Percentiles rank a stretch among this genome's conserved stretches.
phyloP scores from a whole-genome alignment of 208 protist genomes.

The Leishmania gerbilli region DNA sequence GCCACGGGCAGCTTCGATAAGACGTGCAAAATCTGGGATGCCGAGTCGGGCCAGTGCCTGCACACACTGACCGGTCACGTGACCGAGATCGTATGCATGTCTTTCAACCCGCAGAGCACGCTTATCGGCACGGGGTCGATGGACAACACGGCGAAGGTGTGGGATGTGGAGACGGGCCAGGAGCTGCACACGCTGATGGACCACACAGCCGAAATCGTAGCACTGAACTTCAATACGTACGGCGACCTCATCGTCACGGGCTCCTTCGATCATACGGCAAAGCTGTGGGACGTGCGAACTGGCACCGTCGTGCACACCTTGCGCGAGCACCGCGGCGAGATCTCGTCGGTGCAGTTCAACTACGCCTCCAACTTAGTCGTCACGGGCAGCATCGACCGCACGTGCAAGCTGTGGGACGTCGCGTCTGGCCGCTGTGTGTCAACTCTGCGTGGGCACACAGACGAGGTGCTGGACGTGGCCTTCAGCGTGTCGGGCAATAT shows the following conservation, averaged over 20 bases:
- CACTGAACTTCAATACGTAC: constrained; percentile 91
- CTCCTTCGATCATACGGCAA: constrained; percentile 94
- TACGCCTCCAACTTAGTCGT: constrained; percentile 89
- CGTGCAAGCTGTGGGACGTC: constrained; percentile 96
- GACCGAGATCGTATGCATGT: constrained; percentile 95
- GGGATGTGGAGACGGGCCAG: constrained; percentile 92
- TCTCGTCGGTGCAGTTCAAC: constrained; percentile 94
- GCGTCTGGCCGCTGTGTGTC: constrained; percentile 81
- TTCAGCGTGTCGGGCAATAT: constrained; percentile 90
- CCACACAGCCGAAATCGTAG: constrained; percentile 95
- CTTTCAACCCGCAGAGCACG: constrained; percentile 93
- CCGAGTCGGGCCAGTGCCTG: constrained; percentile 85
- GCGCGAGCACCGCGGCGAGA: constrained; percentile 92
- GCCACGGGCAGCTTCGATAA: constrained; percentile 97
- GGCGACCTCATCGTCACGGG: constrained; percentile 93
- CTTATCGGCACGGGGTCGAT: constrained; percentile 95
- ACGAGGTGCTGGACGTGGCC: constrained; percentile 95
- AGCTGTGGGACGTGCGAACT: constrained; percentile 93
- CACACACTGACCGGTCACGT: constrained; percentile 93
- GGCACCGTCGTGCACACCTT: constrained; percentile 90
- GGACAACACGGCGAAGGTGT: constrained; percentile 95
- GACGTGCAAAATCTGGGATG: constrained; percentile 95
- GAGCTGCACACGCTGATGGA: constrained; percentile 90
- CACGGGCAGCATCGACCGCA: constrained; percentile 95
- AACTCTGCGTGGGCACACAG: constrained; percentile 91